Evolutionary conservation across 257 asterid genomes (phyloP).

Genomic region (Jasminum sambac): DNA sequence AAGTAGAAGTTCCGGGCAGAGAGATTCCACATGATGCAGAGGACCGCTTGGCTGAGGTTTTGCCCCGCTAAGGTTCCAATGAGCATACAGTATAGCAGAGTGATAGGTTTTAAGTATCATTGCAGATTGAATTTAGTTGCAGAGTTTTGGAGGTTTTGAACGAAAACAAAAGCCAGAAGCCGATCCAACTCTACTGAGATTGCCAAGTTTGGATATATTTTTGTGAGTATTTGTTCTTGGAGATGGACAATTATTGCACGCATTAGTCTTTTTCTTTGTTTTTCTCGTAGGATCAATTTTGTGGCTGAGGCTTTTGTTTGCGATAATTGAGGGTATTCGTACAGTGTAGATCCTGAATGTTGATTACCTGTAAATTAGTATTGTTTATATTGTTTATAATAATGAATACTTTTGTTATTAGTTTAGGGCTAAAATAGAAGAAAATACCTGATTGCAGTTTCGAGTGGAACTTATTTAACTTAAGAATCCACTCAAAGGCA

Average conservation of each 20-base stretch:
- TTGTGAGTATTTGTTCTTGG: slow-evolving; percentile 38
- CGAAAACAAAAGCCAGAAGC: slow-evolving; percentile 14
- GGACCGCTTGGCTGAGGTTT: slow-evolving; percentile 67
- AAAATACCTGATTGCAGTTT: background rate
- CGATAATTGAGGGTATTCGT: slow-evolving; percentile 21
- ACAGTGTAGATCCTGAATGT: slow-evolving; percentile 26
- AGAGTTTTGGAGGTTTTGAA: slow-evolving; percentile 23
- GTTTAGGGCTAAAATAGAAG: background rate
- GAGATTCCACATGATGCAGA: slow-evolving; percentile 86
- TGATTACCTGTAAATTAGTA: slow-evolving; percentile 31
- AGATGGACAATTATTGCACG: slow-evolving; percentile 18
- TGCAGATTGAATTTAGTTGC: slow-evolving; percentile 24
- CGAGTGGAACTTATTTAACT: background rate
- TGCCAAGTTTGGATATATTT: slow-evolving; percentile 22
- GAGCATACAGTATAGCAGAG: slow-evolving; percentile 24
- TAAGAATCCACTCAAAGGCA: background rate
- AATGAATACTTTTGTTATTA: background rate
- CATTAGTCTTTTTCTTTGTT: slow-evolving; percentile 4
- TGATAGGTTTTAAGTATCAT: slow-evolving; percentile 9
- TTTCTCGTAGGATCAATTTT: slow-evolving; percentile 36
- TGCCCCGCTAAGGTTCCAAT: slow-evolving; percentile 36
- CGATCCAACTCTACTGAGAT: slow-evolving; percentile 21
- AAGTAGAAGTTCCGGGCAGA: slow-evolving; percentile 88
- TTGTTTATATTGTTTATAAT: background rate
- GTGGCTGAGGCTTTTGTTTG: slow-evolving; percentile 27